Conservation (phyloP, 2,329 filamentous ascomycete species). For the Fusarium metavorans region DNA sequence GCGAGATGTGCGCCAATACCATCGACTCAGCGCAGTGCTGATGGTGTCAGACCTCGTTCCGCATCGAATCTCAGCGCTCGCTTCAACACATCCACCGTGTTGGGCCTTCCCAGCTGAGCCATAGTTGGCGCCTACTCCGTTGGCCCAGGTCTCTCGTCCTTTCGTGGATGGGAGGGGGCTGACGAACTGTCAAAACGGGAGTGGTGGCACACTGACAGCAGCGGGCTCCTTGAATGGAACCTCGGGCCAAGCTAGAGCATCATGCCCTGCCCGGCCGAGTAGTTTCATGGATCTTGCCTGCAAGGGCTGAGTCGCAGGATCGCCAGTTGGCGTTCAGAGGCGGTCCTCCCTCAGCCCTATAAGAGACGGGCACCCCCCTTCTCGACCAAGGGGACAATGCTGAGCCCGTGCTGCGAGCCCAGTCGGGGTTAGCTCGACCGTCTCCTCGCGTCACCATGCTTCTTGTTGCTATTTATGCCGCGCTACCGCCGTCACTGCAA, state of each 20-base stretch:
- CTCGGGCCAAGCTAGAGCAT: slow-evolving; percentile 6
- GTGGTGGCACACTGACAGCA: slow-evolving; percentile 27
- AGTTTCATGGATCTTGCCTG: slow-evolving; percentile 35
- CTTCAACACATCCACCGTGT: neutral
- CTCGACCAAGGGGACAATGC: neutral
- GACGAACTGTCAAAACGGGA: slow-evolving; percentile 18
- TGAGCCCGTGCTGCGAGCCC: neutral
- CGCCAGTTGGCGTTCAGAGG: slow-evolving; percentile 9
- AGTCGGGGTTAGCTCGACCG: slow-evolving; percentile 5
- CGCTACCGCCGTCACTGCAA: slow-evolving; percentile 2
- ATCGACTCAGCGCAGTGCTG: neutral
- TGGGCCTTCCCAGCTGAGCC: slow-evolving; percentile 3
- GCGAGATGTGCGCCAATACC: neutral
- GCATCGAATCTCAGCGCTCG: neutral
- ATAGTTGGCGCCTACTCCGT: neutral
- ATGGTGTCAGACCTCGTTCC: slow-evolving; percentile 13
- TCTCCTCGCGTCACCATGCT: neutral
- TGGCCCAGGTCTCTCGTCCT: neutral
- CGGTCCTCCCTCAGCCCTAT: slow-evolving; percentile 35
- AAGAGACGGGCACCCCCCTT: slow-evolving; percentile 14
- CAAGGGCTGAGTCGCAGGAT: slow-evolving; percentile 20
- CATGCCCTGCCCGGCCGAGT: slow-evolving; percentile 17
- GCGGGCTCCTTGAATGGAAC: slow-evolving; percentile 20
- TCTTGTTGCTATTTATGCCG: slow-evolving; percentile 6
- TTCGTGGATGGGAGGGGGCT: neutral